phyloP scores from a whole-genome alignment of 164 flowering plant genomes.

The Annona squamosa region DNA sequence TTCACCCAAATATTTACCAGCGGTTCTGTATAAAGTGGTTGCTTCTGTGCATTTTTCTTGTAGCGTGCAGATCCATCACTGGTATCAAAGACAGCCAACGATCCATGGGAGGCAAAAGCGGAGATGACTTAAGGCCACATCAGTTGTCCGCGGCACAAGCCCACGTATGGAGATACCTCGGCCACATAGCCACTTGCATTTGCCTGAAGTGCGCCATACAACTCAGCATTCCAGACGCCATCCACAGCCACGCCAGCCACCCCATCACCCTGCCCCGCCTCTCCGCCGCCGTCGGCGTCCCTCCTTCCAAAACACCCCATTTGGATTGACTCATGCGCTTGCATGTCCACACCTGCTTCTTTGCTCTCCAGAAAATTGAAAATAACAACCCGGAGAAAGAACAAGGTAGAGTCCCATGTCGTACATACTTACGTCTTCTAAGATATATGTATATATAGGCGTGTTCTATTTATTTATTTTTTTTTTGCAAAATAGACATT shows the following conservation, averaged over 20 bases:
- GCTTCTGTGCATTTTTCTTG: too few species aligned
- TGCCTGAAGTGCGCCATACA: slow-evolving; percentile 11
- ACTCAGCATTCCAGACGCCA: slow-evolving; percentile 6
- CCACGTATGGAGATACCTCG: slow-evolving; percentile 1
- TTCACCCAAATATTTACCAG: too few species aligned
- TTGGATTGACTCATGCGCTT: slow-evolving; percentile 15
- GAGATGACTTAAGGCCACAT: neutral
- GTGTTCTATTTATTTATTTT: too few species aligned
- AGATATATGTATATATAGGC: too few species aligned
- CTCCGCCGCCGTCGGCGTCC: neutral
- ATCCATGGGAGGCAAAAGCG: too few species aligned
- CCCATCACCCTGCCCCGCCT: neutral
- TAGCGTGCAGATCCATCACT: too few species aligned
- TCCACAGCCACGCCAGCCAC: slow-evolving; percentile 6
- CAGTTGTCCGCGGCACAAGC: slow-evolving; percentile 5
- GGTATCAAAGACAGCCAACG: too few species aligned
- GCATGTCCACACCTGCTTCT: slow-evolving; percentile 15
- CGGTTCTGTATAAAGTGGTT: too few species aligned
- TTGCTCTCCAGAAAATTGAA: neutral
- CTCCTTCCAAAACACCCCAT: neutral
- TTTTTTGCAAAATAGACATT: too few species aligned
- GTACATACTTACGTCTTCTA: too few species aligned
- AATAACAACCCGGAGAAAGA: neutral
- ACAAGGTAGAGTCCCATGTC: too few species aligned
- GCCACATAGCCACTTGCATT: slow-evolving; percentile 5